A percentile compares a stretch with the other conserved stretches of the same genome.
Evolutionary conservation across 2,329 filamentous ascomycete species (phyloP).

Genomic region (Hypoxylon sp.): DNA sequence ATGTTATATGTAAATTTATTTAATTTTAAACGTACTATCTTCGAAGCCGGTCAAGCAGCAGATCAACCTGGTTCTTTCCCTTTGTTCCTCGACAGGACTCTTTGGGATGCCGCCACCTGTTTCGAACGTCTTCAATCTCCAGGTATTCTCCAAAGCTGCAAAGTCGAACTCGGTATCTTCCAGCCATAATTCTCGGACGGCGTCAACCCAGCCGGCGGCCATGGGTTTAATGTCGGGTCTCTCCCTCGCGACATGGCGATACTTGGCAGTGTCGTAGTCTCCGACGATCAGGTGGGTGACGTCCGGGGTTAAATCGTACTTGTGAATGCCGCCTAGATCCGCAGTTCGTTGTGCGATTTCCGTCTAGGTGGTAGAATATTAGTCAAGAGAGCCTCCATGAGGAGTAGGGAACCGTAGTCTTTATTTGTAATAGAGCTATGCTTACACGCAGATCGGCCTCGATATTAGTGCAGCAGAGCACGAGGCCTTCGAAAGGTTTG

Average conservation of each 20-base stretch:
- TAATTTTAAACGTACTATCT: constrained; percentile 61
- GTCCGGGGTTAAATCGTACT: constrained; percentile 93
- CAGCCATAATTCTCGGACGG: constrained; percentile 84
- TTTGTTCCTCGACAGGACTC: constrained; percentile 45
- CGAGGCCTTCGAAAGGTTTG: constrained; percentile 75
- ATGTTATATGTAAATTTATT: background rate
- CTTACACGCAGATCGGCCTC: constrained; percentile 81
- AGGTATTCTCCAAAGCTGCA: constrained; percentile 73
- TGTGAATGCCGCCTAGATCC: constrained; percentile 89
- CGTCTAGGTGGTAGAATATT: constrained; percentile 53
- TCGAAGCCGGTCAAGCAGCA: constrained; percentile 71
- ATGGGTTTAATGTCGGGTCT: constrained; percentile 88
- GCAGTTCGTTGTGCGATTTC: constrained; percentile 73
- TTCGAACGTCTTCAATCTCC: constrained; percentile 75
- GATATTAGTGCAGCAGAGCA: constrained; percentile 91
- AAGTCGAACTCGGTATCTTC: constrained; percentile 82
- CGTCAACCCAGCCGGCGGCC: constrained; percentile 85
- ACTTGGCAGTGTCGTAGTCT: constrained; percentile 90
- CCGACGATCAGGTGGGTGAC: constrained; percentile 96
- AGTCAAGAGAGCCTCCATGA: background rate
- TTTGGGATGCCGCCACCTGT: constrained; percentile 60
- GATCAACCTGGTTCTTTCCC: constrained; percentile 59
- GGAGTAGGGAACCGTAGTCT: background rate
- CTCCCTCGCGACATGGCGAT: constrained; percentile 92
- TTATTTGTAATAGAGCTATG: constrained; percentile 39